Percentiles rank a stretch among this genome's conserved stretches.
Conservation (phyloP, 1,139 yeast species). For the Kurtzmaniella quercitrusa region DNA sequence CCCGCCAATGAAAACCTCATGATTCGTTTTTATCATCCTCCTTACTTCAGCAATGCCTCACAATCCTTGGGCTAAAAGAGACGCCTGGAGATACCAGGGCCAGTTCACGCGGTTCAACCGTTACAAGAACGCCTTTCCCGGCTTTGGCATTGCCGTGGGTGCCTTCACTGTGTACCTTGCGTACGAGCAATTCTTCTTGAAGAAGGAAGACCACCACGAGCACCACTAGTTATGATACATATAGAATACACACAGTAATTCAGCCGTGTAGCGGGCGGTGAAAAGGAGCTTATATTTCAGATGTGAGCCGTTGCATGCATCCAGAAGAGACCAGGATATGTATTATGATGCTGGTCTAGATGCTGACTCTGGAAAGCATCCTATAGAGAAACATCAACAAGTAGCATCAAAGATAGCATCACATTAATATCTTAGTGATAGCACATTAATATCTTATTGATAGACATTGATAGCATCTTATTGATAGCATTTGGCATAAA, state of each 20-base stretch:
- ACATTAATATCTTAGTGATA: too few relatives aligned
- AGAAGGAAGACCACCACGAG: conserved; percentile 24
- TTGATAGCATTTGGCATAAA: too few relatives aligned
- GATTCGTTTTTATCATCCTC: background rate
- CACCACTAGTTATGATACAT: conserved; percentile 19
- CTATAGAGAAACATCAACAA: too few relatives aligned
- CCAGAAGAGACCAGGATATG: too few relatives aligned
- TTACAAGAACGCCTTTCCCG: conserved; percentile 76
- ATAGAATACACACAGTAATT: background rate
- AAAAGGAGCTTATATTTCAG: too few relatives aligned
- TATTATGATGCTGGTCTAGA: too few relatives aligned
- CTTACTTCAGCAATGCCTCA: conserved; percentile 3
- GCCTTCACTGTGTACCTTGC: conserved; percentile 67
- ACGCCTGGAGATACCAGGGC: conserved; percentile 89
- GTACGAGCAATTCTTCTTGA: conserved; percentile 52
- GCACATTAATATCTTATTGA: too few relatives aligned
- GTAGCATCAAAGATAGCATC: too few relatives aligned
- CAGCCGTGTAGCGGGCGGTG: background rate
- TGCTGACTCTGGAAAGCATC: too few relatives aligned
- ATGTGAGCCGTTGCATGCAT: too few relatives aligned
- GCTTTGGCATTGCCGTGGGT: conserved; percentile 74
- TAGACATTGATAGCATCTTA: too few relatives aligned
- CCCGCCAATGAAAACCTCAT: conserved; percentile 4
- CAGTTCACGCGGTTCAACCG: conserved; percentile 71
- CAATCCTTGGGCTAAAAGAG: conserved; percentile 62